These are phyloP conservation scores for Fusarium udum DNA, from an alignment of 2,329 filamentous ascomycete species.

Conservation along the genomic window DNA sequence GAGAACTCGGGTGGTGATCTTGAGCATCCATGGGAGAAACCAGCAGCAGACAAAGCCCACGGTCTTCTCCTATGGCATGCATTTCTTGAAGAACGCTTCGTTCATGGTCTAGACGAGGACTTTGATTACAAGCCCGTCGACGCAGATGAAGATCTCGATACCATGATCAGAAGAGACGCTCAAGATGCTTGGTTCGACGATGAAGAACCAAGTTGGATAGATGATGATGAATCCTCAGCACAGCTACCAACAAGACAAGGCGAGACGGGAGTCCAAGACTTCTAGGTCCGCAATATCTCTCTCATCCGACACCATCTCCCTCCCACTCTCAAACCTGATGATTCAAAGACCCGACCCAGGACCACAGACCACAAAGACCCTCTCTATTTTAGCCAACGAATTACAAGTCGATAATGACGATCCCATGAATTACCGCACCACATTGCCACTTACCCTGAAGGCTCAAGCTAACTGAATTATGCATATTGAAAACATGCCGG, in stretches of 20 bases:
- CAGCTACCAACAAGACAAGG: slow-evolving; percentile 51
- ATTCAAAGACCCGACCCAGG: background rate
- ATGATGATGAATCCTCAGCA: slow-evolving; percentile 47
- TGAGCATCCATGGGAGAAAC: slow-evolving; percentile 52
- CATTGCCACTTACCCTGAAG: slow-evolving; percentile 19
- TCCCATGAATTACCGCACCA: background rate
- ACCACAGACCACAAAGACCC: background rate
- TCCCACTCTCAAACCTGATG: background rate
- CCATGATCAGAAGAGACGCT: slow-evolving; percentile 64
- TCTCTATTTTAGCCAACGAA: slow-evolving; percentile 28
- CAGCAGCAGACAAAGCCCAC: slow-evolving; percentile 63
- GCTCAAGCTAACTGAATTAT: background rate
- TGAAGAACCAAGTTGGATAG: slow-evolving; percentile 75
- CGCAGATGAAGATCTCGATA: slow-evolving; percentile 75
- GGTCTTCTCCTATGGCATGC: slow-evolving; percentile 75
- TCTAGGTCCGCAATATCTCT: slow-evolving; percentile 53
- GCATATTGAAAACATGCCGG: background rate
- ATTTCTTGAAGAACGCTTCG: slow-evolving; percentile 78
- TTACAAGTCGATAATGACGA: slow-evolving; percentile 7
- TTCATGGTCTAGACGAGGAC: slow-evolving; percentile 78
- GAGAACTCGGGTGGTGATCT: slow-evolving; percentile 36
- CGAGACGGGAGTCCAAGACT: slow-evolving; percentile 79
- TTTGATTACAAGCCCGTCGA: slow-evolving; percentile 82
- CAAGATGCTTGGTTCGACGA: slow-evolving; percentile 84
- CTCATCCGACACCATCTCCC: background rate